Percentiles rank a stretch among this genome's conserved stretches.
Conservation (phyloP, 371 early-diverging fungal species). For the Rhizopus microsporus region DNA sequence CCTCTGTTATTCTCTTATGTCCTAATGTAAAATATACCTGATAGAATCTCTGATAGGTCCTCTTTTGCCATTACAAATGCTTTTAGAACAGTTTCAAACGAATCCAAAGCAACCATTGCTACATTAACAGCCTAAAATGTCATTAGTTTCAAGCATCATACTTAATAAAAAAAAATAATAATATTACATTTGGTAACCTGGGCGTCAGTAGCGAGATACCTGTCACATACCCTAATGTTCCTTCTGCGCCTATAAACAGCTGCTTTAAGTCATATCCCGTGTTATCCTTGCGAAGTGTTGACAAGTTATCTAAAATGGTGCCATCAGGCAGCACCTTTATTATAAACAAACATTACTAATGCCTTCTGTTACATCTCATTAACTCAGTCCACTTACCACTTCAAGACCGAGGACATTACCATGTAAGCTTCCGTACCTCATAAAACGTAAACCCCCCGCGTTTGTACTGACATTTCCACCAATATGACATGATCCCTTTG, state of each 20-base stretch:
- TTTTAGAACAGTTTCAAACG: constrained; percentile 44
- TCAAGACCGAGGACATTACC: constrained; percentile 88
- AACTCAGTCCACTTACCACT: constrained; percentile 42
- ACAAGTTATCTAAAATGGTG: constrained; percentile 79
- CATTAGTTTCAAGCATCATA: too few relatives aligned
- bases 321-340: constrained; percentile 80
- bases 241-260: constrained; percentile 94
- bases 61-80: constrained; percentile 49
- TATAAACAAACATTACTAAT: background rate
- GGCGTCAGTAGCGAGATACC: constrained; percentile 63
- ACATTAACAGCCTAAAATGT: constrained; percentile 38
- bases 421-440: constrained; percentile 91
- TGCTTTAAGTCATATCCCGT: constrained; percentile 95
- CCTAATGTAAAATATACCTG: constrained; percentile 25
- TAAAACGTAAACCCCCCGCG: constrained; percentile 91
- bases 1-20: background rate
- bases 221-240: constrained; percentile 93
- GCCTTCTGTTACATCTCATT: background rate
- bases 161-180: too few relatives aligned
- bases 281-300: constrained; percentile 83
- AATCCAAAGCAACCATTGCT: constrained; percentile 41
- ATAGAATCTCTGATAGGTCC: constrained; percentile 49
- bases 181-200: constrained; percentile 21
- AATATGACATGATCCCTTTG: constrained; percentile 82
- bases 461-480: constrained; percentile 97